Conservation (phyloP, 2,329 filamentous ascomycete species). For the Colletotrichum godetiae region DNA sequence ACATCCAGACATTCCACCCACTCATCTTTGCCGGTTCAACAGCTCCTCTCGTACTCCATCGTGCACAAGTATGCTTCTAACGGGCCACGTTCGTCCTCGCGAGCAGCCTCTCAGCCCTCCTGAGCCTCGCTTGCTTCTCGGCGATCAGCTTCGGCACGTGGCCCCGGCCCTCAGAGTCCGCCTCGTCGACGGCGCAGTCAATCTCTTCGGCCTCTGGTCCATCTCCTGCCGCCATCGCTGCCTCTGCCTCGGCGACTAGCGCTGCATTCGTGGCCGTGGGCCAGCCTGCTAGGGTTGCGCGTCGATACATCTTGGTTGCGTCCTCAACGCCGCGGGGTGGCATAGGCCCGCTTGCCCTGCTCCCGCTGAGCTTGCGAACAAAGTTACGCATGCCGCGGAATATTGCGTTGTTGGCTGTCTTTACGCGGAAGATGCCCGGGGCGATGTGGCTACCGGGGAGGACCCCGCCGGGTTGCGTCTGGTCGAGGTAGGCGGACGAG, state of each 20-base stretch:
- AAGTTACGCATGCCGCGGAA: conserved; percentile 33
- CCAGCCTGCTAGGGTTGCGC: conserved; percentile 11
- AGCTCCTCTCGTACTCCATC: neutral
- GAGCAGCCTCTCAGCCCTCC: conserved; percentile 53
- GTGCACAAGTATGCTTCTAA: neutral
- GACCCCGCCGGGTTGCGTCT: neutral
- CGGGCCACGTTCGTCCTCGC: conserved; percentile 2
- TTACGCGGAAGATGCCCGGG: conserved; percentile 17
- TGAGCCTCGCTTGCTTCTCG: conserved; percentile 52
- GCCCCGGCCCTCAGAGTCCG: conserved; percentile 35
- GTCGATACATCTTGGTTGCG: conserved; percentile 31
- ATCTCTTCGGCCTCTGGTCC: conserved; percentile 25
- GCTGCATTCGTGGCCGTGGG: conserved; percentile 2
- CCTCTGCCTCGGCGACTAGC: conserved; percentile 37
- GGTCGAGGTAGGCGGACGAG: conserved; percentile 16
- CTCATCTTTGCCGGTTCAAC: neutral
- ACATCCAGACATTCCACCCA: neutral
- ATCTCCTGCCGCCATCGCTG: conserved; percentile 38
- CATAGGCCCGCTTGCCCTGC: conserved; percentile 21
- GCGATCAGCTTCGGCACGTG: conserved; percentile 41
- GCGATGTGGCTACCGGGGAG: conserved; percentile 10
- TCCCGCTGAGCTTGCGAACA: conserved; percentile 30
- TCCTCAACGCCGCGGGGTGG: conserved; percentile 28
- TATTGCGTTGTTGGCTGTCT: conserved; percentile 26
- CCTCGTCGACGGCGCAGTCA: conserved; percentile 37